Evolutionary conservation across 129 eudicot species (phyloP).

Genomic region (Chrysanthemum makinoi): DNA sequence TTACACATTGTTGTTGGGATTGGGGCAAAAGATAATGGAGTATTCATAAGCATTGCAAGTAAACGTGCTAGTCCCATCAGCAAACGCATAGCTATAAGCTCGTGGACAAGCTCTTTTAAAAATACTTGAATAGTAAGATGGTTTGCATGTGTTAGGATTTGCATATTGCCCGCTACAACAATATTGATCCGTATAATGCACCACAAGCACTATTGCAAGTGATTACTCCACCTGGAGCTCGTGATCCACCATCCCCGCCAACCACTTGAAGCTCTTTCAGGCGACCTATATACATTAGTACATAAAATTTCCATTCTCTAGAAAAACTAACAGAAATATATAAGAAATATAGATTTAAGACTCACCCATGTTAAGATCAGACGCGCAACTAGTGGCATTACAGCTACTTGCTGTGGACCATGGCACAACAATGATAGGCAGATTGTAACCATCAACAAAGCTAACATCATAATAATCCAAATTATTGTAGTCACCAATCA

Average conservation of each 20-base stretch:
- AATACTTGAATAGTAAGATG: slow-evolving; percentile 67
- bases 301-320: background rate
- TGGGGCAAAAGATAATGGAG: slow-evolving; percentile 72
- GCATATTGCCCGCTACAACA: slow-evolving; percentile 96
- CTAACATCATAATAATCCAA: slow-evolving; percentile 2
- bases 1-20: slow-evolving; percentile 49
- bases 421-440: slow-evolving; percentile 52
- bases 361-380: slow-evolving; percentile 72
- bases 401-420: slow-evolving; percentile 49
- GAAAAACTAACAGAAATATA: background rate
- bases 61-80: slow-evolving; percentile 90
- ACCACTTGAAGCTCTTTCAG: slow-evolving; percentile 92
- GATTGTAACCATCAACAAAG: slow-evolving; percentile 69
- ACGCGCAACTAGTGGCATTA: slow-evolving; percentile 77
- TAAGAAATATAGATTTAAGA: background rate
- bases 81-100: slow-evolving; percentile 92
- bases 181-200: slow-evolving; percentile 78
- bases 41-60: slow-evolving; percentile 88
- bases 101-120: slow-evolving; percentile 88
- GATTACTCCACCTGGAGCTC: slow-evolving; percentile 46
- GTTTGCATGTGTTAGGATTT: slow-evolving; percentile 70
- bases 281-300: slow-evolving; percentile 48
- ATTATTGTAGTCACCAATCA: slow-evolving; percentile 54
- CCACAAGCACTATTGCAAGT: slow-evolving; percentile 94
- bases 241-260: slow-evolving; percentile 37